Evolutionary conservation across 2,329 filamentous ascomycete genomes (phyloP), one percentile per base, ranked within the genome.

Genomic region (Sarocladium strictum): DNA sequence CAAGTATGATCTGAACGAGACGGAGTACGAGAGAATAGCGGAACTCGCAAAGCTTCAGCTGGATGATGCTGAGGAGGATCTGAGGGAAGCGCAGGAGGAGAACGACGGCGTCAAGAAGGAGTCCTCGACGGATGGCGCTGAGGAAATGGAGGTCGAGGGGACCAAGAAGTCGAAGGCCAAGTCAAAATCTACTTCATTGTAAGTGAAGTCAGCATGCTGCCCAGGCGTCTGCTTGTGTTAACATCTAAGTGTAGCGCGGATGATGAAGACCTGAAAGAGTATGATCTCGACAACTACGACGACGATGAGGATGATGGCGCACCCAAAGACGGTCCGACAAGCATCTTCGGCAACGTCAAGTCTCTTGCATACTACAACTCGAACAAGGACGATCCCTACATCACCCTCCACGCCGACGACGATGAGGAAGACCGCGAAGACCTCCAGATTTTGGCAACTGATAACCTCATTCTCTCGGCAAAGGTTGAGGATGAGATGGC

Each of bases 401-500:
- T 99, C 66, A 96, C 93, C 43, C 79, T 99, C 65, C 80, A 89
- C 57, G 84, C 85, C 60, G 79, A 75, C 59, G 79, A 75, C 54
- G 87, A 91, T 17, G 87, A 96, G 29, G 89, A 96, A 55, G 94
- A 97, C 61, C 81, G 91, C 56, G 90, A 97, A 73, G 93, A 99
- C 63, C 79, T 99, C 54, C 92, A 99, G 72, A 89, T 99, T 60
- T 73, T 97, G 60, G 85, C 90, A 2, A 94, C 90, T 15, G 94
- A 99, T 73, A 99, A 97, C 69, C 77, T 99, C 57, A 80, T 99
- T 32, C 77, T 99, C 49, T 89, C 93, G 11, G 92, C 91, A 60
- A 93, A 96, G 74, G 87, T 97, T 53, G 94, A 99, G 72, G 94
- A 99, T 64, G 94, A 99, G 68, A 86, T 99, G 58, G 93, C 94